Evolutionary conservation across 805 yeast species (phyloP), one percentile per base, ranked within the genome.

Genomic region (Saturnispora besseyi): DNA sequence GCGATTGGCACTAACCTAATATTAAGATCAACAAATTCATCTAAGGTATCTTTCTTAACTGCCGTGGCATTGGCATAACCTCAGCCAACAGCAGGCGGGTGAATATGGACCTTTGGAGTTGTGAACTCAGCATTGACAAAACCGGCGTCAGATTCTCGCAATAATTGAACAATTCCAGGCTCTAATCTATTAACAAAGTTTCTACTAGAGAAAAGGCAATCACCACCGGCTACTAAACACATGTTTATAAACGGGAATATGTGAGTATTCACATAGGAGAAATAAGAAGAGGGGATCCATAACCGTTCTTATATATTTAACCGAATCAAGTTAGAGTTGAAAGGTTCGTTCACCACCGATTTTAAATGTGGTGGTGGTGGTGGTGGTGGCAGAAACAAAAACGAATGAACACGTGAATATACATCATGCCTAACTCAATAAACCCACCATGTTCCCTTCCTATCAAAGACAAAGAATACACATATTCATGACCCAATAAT

Each of bases 61-160:
- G 63, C 54, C 31, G 63, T 61, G 38, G 56, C 53, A 51, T 60
- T 61, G 38, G 56, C 53, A 51, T 60, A 61, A 26, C 54, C 49
- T 55, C 61, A 58, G 33, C 59, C 61, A 44, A 59, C 58, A 4
- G 62, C 61, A 10, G 63, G 58, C 2, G 63, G 61, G 26, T 54
- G 55, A n/a, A 59, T 51, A 10, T 56, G 59, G 3, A 57, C 56
- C 47, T 60, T 56, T 26, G 65, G 63, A n/a, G 60, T 55, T 29
- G 61, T 59, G 53, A 61, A 60, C 53, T 61, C 65, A 5, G 63
- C 62, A 51, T 61, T 61, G 21, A 55, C 59, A 50, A 60, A 59
- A 34, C 54, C 56, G 3, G 59, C 62, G 51, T 61, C 65, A 12
- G 61, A 49, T 24, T 49, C 54, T n/a, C 51, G 43, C 21, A 62